Conservation (phyloP, 2,329 filamentous ascomycete genomes). For the Stachybotrys elegans region DNA sequence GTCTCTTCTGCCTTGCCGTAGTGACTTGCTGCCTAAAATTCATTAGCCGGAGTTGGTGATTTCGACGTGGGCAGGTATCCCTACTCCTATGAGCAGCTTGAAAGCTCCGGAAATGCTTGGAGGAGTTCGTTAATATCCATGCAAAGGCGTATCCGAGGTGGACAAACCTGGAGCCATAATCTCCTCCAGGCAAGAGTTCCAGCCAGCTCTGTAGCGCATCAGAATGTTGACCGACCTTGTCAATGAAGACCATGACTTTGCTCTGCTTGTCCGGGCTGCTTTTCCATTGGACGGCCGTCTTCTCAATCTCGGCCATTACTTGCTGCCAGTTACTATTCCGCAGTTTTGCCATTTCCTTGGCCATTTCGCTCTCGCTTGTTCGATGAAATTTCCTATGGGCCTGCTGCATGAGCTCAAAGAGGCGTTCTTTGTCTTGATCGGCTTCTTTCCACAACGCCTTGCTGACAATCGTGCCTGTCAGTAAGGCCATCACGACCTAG, state of each 20-base stretch:
- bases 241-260: constrained; percentile 2
- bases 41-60: not conserved
- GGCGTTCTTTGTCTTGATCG: constrained; percentile 6
- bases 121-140: not conserved
- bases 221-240: constrained; percentile 5
- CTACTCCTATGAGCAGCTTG: not conserved
- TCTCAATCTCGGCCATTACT: constrained; percentile 4
- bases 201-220: constrained; percentile 5
- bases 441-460: constrained; percentile 8
- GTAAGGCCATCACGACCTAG: not conserved
- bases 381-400: constrained; percentile 6
- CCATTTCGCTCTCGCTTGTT: not conserved
- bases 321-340: constrained; percentile 2
- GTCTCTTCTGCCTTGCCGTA: constrained; percentile 7
- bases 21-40: constrained; percentile 1
- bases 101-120: constrained; percentile 5
- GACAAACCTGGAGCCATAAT: constrained; percentile 5
- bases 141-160: not conserved
- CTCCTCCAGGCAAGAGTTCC: constrained; percentile 4
- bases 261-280: not conserved
- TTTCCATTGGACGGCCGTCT: constrained; percentile 1
- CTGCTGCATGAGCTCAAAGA: constrained; percentile 10
- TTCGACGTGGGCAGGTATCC: too few species aligned
- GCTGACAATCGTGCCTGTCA: not conserved
- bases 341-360: not conserved